phyloP scores from a whole-genome alignment of 1,284 basidiomycete species.

The Fistulina hepatica region DNA sequence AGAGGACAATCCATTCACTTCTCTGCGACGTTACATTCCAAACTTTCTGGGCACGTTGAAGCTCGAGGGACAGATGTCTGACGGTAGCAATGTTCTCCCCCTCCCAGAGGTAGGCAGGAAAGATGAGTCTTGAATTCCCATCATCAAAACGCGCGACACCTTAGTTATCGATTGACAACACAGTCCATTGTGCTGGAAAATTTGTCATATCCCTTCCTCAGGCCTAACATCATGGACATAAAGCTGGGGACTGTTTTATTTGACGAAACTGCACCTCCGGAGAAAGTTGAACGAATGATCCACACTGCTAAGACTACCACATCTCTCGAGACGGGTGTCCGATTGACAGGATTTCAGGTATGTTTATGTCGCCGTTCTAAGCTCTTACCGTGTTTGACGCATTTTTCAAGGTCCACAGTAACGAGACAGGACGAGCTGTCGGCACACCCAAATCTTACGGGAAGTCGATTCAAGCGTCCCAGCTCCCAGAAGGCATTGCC shows the following conservation, averaged over 20 bases:
- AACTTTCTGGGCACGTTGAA: slow-evolving; percentile 67
- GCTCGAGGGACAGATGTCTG: slow-evolving; percentile 49
- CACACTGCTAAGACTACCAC: slow-evolving; percentile 65
- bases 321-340: slow-evolving; percentile 61
- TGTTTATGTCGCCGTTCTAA: slow-evolving; percentile 14
- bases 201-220: slow-evolving; percentile 57
- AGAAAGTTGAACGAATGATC: slow-evolving; percentile 76
- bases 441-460: slow-evolving; percentile 74
- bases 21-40: slow-evolving; percentile 51
- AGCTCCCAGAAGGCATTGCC: slow-evolving; percentile 65
- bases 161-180: slow-evolving; percentile 15
- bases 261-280: slow-evolving; percentile 55
- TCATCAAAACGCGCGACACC: not conserved
- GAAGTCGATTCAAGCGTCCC: slow-evolving; percentile 54
- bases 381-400: slow-evolving; percentile 3
- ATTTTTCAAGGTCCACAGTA: slow-evolving; percentile 59
- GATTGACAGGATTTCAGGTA: slow-evolving; percentile 87
- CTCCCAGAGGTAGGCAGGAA: slow-evolving; percentile 23
- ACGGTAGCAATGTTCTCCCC: too few relatives aligned
- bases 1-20: slow-evolving; percentile 27
- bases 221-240: slow-evolving; percentile 83
- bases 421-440: slow-evolving; percentile 39
- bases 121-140: slow-evolving; percentile 35
- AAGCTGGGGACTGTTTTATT: slow-evolving; percentile 87
- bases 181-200: slow-evolving; percentile 84